Base-by-base conservation (phyloP, 2,329 filamentous ascomycete genomes). In the Fusarium temperatum region DNA sequence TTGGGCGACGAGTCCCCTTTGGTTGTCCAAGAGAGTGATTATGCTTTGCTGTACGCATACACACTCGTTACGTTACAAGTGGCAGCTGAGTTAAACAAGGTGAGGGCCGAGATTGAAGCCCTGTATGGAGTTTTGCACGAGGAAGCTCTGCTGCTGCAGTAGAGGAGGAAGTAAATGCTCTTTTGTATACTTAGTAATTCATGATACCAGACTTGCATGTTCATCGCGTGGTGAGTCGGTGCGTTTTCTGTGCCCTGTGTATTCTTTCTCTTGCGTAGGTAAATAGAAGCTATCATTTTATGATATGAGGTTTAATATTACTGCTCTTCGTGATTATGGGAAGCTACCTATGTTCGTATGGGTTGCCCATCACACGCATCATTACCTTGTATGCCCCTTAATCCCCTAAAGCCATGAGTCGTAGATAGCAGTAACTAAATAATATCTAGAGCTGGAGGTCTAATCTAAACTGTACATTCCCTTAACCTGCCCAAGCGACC, bases 11-110 rank as follows among this genome's bases (percentile, higher is more conserved):
- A 78, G 13, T 70, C 77, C 18, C 73, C 80, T 39, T 78, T 81
- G 47, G 75, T 82, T 22, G 86, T 91, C 3, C 91, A 90, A 72
- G 93, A 95, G 80, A 89, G 90, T 72, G 96, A 99, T 80, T 98
- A 96, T 81, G 95, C 96, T 72, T 85, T 98, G 75, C 83, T 98
- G 48, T 99, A 98, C 83, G 95, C 96, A 24, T 99, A 98, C 84
- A 94, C 89, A 6, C 84, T 93, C 50, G 90, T 93, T 54, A 92
- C 91, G 13, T 87, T 89, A 48, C 90, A 92, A 81, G 87, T 93
- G 28, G 89, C 90, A 4, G 89, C 90, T 62, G 91, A 92, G 81
- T 82, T 93, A 50, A 86, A 87, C 79, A 86, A 86, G 47, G 88
- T 92, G 30, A 87, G 89, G 75, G 84, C 81, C 69, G 90, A 92